Conservation (phyloP, 441 rosid species). For the Erodium texanum region DNA sequence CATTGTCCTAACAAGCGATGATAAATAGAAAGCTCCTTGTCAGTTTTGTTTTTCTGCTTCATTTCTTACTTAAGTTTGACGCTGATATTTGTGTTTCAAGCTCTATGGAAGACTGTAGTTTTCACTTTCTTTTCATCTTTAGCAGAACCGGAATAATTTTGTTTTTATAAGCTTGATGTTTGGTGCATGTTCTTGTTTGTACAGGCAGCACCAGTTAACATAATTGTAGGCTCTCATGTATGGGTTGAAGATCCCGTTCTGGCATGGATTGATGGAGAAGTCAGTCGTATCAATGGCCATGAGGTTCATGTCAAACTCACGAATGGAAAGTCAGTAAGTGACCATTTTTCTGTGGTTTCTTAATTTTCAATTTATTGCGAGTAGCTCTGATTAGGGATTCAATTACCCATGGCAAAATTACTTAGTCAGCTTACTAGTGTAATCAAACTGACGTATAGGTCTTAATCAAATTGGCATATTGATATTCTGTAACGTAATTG, state of each 20-base stretch:
- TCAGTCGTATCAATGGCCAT: slow-evolving; percentile 60
- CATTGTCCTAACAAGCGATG: neutral
- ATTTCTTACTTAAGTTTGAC: neutral
- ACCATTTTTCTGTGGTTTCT: neutral
- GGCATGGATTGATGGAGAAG: slow-evolving; percentile 98
- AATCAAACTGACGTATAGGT: neutral
- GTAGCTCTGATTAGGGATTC: neutral
- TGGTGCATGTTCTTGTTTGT: slow-evolving; percentile 14
- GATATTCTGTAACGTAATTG: neutral
- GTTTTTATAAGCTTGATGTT: neutral
- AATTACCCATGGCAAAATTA: neutral
- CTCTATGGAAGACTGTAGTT: no score
- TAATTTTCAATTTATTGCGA: neutral
- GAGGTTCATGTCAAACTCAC: slow-evolving; percentile 61
- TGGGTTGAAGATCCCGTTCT: slow-evolving; percentile 82
- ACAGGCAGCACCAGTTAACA: slow-evolving; percentile 80
- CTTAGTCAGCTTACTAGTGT: neutral
- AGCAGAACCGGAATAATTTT: neutral
- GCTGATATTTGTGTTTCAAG: neutral
- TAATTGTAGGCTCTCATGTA: slow-evolving; percentile 94
- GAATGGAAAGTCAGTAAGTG: slow-evolving; percentile 68
- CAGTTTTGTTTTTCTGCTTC: neutral
- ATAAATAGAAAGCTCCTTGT: neutral
- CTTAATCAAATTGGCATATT: no score
- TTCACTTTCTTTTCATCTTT: no score